Conservation (phyloP, 257 asterid genomes). For the Scutellaria baicalensis region DNA sequence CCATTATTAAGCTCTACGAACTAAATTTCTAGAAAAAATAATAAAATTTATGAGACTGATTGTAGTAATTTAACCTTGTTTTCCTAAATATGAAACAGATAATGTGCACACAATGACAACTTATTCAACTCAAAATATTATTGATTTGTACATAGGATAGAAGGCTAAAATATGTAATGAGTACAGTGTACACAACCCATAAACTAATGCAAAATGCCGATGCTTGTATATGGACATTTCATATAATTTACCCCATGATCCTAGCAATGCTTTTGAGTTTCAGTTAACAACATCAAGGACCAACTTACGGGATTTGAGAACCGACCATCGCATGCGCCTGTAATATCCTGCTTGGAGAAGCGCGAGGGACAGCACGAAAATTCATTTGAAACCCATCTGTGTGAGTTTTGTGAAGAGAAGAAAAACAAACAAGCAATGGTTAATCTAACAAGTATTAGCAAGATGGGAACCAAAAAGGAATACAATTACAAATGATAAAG, state of each 20-base stretch:
- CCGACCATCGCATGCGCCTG: slow-evolving; percentile 64
- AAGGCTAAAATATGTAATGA: too few species aligned
- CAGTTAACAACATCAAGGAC: slow-evolving; percentile 67
- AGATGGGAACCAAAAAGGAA: too few species aligned
- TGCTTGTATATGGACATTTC: neutral
- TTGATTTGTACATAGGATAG: too few species aligned
- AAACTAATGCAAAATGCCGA: neutral
- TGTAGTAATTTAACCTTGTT: too few species aligned
- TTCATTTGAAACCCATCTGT: too few species aligned
- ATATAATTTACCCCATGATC: neutral
- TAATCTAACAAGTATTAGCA: too few species aligned
- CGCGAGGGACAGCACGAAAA: too few species aligned
- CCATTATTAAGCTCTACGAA: too few species aligned
- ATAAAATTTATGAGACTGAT: too few species aligned
- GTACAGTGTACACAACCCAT: too few species aligned
- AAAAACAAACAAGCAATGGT: neutral
- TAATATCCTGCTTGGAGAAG: neutral
- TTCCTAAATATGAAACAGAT: neutral
- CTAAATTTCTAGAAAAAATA: too few species aligned
- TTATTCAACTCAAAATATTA: neutral
- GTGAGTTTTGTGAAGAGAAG: neutral
- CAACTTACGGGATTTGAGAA: slow-evolving; percentile 60
- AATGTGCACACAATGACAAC: neutral
- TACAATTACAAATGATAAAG: too few species aligned
- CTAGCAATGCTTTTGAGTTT: neutral